Base-by-base conservation (phyloP, 176 grass and related monocot genomes). In the Echinochloa phyllopogon region DNA sequence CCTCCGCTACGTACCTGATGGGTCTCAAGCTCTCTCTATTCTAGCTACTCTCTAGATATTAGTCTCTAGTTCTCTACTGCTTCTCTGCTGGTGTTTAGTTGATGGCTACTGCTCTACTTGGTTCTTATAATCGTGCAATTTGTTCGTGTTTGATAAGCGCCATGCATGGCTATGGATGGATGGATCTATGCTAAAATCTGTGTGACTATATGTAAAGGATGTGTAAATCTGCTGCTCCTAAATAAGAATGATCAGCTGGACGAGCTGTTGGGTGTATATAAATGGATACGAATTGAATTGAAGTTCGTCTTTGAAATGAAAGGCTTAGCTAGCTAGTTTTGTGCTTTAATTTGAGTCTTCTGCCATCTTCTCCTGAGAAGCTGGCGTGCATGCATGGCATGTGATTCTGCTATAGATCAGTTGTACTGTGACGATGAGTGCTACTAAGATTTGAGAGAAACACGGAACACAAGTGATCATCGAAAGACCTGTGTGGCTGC, bases 221-320 rank as follows among this genome's bases (percentile, higher is more conserved):
- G 84, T 74, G 65, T 78, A 49, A 17, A 60, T 83, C 52, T 62
- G 29, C 41, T 10, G 57, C 10, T 23, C 12, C n/a, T 78, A 66
- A 90, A 86, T 83, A 86, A 90, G 7, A 23, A 56, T 6, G 69
- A 63, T 25, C n/a, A n/a, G 10, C 7, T 41, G 44, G 29, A 60
- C 23, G 51, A 60, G 76, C 59, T 86, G 45, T 2, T 38, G 20
- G 29, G 53, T 53, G 43, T 63, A 68, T 44, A 20, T 42, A 11
- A 11, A 7, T 57, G 51, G 12, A 29, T 36, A 40, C 48, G 20
- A 74, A 33, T 33, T 33, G 29, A 33, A 33, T 33, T 33, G 29
- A 2, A 68, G 16, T 25, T 75, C 12, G 43, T 55, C 37, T 62
- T 49, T 36, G 21, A 76, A 60, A 42, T 69, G n/a, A 33, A 62